Evolutionary conservation across 306 rosid genomes (phyloP), one percentile per base, ranked within the genome.

Genomic region (Citrullus colocynthis): DNA sequence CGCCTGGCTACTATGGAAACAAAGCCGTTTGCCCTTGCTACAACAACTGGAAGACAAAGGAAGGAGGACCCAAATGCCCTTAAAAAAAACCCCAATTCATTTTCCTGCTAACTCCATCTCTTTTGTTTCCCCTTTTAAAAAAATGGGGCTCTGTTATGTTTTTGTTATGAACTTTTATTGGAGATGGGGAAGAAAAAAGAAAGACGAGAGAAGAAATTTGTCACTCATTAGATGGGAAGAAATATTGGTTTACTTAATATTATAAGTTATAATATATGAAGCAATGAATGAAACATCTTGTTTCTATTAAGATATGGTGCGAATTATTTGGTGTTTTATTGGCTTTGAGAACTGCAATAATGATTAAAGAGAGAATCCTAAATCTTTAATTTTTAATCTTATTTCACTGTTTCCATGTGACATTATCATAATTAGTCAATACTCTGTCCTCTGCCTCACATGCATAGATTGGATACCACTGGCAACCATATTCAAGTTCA

Each of bases 41-140:
- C 90, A 91, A 91, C 85, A 93, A 89, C 85, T 93, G 98, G 98
- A 93, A 93, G 90, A 93, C 98, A 86, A 81, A 93, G 80, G 75
- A 79, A 81, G 98, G 98, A 82, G 94, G 98, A 17, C 98, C 95
- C 39, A 93, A 93, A 45, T 93, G 98, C 91, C 98, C 98, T 78
- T 91, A 49, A 85, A 12, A 12, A 16, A 24, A 14, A 8, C 54
- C 17, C 13, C 57, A 52, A 52, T 52, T 52, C 57, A 4, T 52
- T 52, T 52, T 52, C 1, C 57, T 17, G 57, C 57, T 52, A 52
- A 52, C 57, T 6, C 20, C 57, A 52, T 5, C 57, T 16, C 57
- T 15, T 52, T 52, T 51, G 18, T 42, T 9, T 42, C 45, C 45
- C 6, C 45, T 9, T 42, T 42, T 2, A 42, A 42, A 2, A 7